These are phyloP conservation scores for Smittium culicis DNA, from an alignment of 371 early-diverging fungal genomes.

Conservation along the genomic window DNA sequence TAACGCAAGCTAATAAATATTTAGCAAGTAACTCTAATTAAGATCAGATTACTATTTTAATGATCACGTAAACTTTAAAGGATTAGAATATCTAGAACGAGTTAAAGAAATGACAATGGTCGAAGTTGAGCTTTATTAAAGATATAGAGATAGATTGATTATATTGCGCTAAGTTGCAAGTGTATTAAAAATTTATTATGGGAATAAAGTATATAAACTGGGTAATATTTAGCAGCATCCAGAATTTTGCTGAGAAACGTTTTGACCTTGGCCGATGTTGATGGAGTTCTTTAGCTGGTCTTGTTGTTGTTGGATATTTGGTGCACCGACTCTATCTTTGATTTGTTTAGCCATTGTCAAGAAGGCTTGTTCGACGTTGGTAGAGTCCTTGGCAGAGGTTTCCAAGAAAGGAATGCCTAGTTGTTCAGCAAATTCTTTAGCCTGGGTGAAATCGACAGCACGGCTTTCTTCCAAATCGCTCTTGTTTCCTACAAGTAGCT, in stretches of 20 bases:
- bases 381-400: conserved; percentile 85
- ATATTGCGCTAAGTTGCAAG: too few relatives aligned
- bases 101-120: too few relatives aligned
- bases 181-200: too few relatives aligned
- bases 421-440: conserved; percentile 76
- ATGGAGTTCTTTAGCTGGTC: background rate
- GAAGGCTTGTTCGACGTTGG: conserved; percentile 91
- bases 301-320: conserved; percentile 24
- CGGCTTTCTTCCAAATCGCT: conserved; percentile 87
- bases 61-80: too few relatives aligned
- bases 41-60: too few relatives aligned
- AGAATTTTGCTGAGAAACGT: background rate
- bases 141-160: too few relatives aligned
- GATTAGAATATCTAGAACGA: too few relatives aligned
- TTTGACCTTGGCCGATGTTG: conserved; percentile 6
- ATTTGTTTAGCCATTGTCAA: conserved; percentile 86
- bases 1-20: too few relatives aligned
- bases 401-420: conserved; percentile 81
- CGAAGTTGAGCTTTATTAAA: too few relatives aligned
- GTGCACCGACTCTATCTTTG: conserved; percentile 46
- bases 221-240: too few relatives aligned
- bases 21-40: too few relatives aligned
- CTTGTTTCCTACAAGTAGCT: conserved; percentile 98
- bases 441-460: conserved; percentile 56
- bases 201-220: too few relatives aligned